Conservation (phyloP, 1,284 basidiomycete species). For the Hemileia vastatrix region DNA sequence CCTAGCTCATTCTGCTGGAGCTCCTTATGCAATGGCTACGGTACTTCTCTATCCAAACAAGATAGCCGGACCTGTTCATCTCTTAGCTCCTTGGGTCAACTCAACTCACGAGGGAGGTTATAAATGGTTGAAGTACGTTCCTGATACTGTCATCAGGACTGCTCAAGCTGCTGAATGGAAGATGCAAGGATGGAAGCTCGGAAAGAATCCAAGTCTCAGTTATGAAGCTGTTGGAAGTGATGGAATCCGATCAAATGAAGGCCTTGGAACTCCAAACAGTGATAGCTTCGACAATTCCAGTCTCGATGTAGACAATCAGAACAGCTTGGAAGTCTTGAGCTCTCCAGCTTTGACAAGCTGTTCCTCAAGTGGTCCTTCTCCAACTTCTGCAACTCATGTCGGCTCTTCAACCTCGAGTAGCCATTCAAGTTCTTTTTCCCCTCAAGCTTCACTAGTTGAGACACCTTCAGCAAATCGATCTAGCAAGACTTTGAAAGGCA, state of each 20-base stretch:
- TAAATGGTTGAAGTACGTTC: conserved; percentile 93
- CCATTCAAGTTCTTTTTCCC: no score
- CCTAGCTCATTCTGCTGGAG: conserved; percentile 89
- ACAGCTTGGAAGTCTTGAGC: background rate
- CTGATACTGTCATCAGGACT: conserved; percentile 80
- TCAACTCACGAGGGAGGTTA: conserved; percentile 72
- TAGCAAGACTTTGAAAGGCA: no score
- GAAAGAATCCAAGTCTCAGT: conserved; percentile 75
- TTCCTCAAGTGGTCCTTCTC: no score
- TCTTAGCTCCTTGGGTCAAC: conserved; percentile 94
- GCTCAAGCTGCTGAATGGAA: conserved; percentile 96
- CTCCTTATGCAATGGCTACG: conserved; percentile 83
- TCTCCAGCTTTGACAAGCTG: no score
- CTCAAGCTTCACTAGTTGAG: no score
- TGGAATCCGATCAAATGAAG: background rate
- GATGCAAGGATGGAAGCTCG: conserved; percentile 88
- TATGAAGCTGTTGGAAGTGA: conserved; percentile 71
- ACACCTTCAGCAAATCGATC: no score
- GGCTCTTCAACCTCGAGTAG: no score
- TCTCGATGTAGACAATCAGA: background rate
- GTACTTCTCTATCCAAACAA: conserved; percentile 64
- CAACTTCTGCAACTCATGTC: no score
- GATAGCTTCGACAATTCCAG: background rate
- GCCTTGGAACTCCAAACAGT: background rate
- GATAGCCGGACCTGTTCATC: conserved; percentile 70